phyloP scores from a whole-genome alignment of 2,329 filamentous ascomycete species.

The Chrysoporthe puriensis region DNA sequence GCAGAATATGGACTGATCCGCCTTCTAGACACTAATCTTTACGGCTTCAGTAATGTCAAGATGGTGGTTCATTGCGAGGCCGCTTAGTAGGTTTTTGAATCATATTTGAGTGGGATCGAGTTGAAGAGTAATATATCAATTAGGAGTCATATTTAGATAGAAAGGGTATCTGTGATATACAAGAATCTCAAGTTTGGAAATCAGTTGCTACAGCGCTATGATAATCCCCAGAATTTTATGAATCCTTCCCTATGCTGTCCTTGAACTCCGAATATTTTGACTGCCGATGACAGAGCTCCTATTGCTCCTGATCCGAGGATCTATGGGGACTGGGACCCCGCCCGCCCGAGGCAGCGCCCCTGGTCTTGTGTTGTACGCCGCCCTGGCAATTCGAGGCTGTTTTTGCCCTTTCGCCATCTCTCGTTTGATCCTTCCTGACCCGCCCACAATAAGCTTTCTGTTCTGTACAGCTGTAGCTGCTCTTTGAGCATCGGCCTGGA shows the following conservation, averaged over 20 bases:
- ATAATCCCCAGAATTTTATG: background rate
- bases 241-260: slow-evolving; percentile 2
- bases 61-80: too few species aligned
- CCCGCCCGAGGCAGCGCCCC: background rate
- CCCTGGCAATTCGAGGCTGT: background rate
- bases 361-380: slow-evolving; percentile 2
- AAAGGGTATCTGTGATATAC: slow-evolving; percentile 3
- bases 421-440: slow-evolving; percentile 12
- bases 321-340: background rate
- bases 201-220: slow-evolving; percentile 5
- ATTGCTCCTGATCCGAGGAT: slow-evolving; percentile 11
- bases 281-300: slow-evolving; percentile 6
- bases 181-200: background rate
- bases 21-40: too few species aligned
- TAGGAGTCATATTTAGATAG: background rate
- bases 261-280: slow-evolving; percentile 15
- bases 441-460: slow-evolving; percentile 16
- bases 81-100: background rate
- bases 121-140: background rate
- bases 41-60: too few species aligned
- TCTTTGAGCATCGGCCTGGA: slow-evolving; percentile 12
- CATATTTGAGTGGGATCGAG: background rate
- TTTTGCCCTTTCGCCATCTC: background rate
- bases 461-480: background rate
- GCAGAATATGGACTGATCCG: too few species aligned